phyloP scores from a whole-genome alignment of 2,329 filamentous ascomycete genomes.

The Colletotrichum tamarilloi region DNA sequence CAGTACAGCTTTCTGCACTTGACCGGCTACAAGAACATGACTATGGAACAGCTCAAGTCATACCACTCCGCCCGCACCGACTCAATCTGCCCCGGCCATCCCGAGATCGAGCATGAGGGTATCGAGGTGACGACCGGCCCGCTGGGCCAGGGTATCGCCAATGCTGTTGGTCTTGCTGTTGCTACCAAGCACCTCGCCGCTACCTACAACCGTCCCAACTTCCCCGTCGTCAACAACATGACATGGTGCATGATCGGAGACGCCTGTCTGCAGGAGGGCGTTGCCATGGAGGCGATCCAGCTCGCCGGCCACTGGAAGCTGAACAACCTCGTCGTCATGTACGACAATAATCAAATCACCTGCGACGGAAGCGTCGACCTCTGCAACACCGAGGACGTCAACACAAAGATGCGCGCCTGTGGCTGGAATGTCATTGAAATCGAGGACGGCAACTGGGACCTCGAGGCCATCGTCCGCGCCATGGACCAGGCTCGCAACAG shows the following conservation, averaged over 20 bases:
- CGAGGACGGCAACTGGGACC: constrained; percentile 62
- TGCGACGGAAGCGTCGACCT: constrained; percentile 68
- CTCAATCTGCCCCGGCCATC: constrained; percentile 65
- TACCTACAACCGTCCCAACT: constrained; percentile 62
- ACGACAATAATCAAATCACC: constrained; percentile 71
- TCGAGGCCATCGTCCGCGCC: constrained; percentile 56
- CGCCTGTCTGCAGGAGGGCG: constrained; percentile 69
- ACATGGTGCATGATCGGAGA: constrained; percentile 70
- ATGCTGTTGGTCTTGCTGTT: constrained; percentile 69
- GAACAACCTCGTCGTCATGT: constrained; percentile 67
- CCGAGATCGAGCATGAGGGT: constrained; percentile 67
- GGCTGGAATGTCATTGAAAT: constrained; percentile 68
- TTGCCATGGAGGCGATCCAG: constrained; percentile 66
- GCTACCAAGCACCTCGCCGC: constrained; percentile 66
- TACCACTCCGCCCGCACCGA: constrained; percentile 59
- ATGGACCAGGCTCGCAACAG: constrained; percentile 55
- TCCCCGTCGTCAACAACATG: constrained; percentile 60
- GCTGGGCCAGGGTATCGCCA: constrained; percentile 69
- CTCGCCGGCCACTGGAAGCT: constrained; percentile 66
- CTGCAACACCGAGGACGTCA: constrained; percentile 65
- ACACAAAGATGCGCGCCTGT: constrained; percentile 66
- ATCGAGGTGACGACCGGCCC: constrained; percentile 71
- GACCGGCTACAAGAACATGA: constrained; percentile 65
- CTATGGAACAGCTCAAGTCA: constrained; percentile 65
- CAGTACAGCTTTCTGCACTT: constrained; percentile 66